These are phyloP conservation scores for Graphilbum fragrans DNA, from an alignment of 2,329 filamentous ascomycete species.

Conservation along the genomic window DNA sequence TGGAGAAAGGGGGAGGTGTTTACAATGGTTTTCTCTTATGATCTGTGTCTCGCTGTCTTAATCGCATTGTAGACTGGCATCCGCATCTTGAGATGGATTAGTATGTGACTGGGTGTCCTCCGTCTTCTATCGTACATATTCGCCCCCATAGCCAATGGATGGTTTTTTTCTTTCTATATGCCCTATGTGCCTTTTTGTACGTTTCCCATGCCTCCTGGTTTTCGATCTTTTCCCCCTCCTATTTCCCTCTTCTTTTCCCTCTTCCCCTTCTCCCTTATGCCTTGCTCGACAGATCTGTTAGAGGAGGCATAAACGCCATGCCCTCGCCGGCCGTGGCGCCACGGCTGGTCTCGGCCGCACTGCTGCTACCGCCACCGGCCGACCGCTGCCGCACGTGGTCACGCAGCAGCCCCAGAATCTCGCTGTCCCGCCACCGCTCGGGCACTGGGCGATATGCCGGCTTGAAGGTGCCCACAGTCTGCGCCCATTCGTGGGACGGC, in stretches of 20 bases:
- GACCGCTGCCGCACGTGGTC: constrained; percentile 66
- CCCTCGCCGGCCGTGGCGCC: constrained; percentile 27
- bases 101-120: too few species aligned
- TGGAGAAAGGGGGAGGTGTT: background rate
- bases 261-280: background rate
- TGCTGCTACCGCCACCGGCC: constrained; percentile 37
- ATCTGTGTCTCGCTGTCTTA: too few species aligned
- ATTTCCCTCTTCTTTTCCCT: background rate
- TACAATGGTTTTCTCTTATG: background rate
- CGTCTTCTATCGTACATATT: too few species aligned
- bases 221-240: background rate
- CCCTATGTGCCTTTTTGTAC: background rate
- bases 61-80: too few species aligned
- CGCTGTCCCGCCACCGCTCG: constrained; percentile 68
- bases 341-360: constrained; percentile 17
- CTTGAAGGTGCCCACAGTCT: constrained; percentile 90
- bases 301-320: constrained; percentile 46
- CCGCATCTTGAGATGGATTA: too few species aligned
- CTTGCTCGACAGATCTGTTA: constrained; percentile 14
- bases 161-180: background rate
- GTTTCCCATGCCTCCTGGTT: background rate
- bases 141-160: too few species aligned
- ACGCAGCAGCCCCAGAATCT: constrained; percentile 65
- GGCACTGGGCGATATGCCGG: constrained; percentile 89
- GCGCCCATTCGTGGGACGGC: constrained; percentile 75